Evolutionary conservation across 192 early-diverging fungal genomes (phyloP), one percentile per base, ranked within the genome.

Genomic region (Chytriomyces hyalinus): DNA sequence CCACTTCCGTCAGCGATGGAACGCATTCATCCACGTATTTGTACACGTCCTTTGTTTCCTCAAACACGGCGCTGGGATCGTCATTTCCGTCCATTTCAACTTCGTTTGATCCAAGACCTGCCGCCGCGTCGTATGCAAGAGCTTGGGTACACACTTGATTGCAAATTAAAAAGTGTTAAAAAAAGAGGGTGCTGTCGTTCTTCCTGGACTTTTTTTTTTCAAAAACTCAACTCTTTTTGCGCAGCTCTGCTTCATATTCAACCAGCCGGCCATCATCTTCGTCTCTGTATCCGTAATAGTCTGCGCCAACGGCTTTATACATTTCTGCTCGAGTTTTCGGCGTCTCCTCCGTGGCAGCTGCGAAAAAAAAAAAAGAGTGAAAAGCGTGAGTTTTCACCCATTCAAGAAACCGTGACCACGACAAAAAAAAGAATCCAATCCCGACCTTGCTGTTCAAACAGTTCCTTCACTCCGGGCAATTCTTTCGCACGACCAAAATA

Each of bases 401-500:
- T 57, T 15, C n/a, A 64, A 64, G 36, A 17, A 28, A 68, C 47
- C 59, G 5, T 6, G 43, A 28, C 3, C 0, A 76, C 17, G 13
- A 46, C 17, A 75, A 17, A 75, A 75, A 48, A 65, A 15, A 74
- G 7, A 67, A 28, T 5, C 11, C 28, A 59, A 47, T 9, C 10
- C 66, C 15, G 82, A 94, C 92, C 85, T 80, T 91, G 83, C 80
- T 91, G 73, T 64, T 94, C 94, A 80, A 99, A 93, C 61, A 98
- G 80, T 80, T 99, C 96, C 76, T 91, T 91, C 57, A 99, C 96
- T 43, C 94, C 96, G 0, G 95, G 95, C 63, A 99, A 85, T 64
- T 97, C 93, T 73, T 92, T 94, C 62, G 97, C 96, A 43, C 95
- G 92, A 8, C 97, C 96, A 91, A 98, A 99, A 80, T 98, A 99